Evolutionary conservation across 305 asterid species (phyloP).

Genomic region (Fraxinus albicans): DNA sequence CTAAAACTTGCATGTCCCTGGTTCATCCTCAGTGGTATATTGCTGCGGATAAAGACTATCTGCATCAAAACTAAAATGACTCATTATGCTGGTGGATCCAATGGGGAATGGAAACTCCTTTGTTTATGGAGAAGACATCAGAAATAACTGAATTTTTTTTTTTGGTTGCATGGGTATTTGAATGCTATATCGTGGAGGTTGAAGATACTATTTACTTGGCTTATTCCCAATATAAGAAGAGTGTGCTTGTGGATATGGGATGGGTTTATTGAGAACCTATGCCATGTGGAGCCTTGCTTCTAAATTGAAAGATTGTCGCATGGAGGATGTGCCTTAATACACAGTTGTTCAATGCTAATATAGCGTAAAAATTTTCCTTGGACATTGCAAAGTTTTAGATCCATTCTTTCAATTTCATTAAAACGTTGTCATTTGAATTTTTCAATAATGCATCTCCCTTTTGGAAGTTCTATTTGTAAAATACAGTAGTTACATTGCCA

Average conservation of each 20-base stretch:
- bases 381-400: neutral
- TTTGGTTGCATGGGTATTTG: constrained; percentile 4
- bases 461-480: neutral
- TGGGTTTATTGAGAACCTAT: neutral
- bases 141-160: neutral
- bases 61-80: neutral
- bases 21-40: constrained; percentile 13
- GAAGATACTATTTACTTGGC: neutral
- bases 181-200: neutral
- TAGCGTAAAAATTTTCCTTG: neutral
- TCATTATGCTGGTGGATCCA: constrained; percentile 4
- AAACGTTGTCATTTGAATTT: neutral
- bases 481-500: neutral
- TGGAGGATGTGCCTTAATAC: neutral
- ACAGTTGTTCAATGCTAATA: neutral
- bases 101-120: neutral
- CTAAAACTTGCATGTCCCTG: constrained; percentile 18
- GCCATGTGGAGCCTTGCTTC: neutral
- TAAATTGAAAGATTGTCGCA: neutral
- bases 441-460: neutral
- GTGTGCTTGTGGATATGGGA: neutral
- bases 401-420: neutral
- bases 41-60: neutral
- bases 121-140: neutral
- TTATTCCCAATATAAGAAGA: neutral